Evolutionary conservation across 2,329 filamentous ascomycete genomes (phyloP).

Genomic region (Fusarium pseudocircinatum): DNA sequence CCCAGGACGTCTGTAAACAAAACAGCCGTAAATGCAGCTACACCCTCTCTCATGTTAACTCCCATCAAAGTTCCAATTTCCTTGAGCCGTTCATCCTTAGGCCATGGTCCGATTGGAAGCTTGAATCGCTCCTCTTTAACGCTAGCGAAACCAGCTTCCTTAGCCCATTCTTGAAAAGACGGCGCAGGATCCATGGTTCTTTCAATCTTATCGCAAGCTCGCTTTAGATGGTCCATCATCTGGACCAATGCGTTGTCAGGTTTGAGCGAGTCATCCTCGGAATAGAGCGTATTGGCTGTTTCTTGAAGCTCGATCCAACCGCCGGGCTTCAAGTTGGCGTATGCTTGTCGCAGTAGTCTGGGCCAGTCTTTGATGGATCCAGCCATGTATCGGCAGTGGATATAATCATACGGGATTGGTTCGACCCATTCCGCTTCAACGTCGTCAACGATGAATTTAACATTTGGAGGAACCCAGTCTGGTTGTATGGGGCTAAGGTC

Average conservation of each 20-base stretch:
- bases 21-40: conserved; percentile 52
- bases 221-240: conserved; percentile 38
- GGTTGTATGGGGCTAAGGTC: conserved; percentile 57
- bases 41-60: conserved; percentile 49
- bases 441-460: conserved; percentile 68
- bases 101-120: conserved; percentile 52
- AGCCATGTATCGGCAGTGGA: conserved; percentile 50
- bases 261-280: conserved; percentile 52
- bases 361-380: conserved; percentile 49
- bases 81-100: conserved; percentile 42
- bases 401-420: conserved; percentile 44
- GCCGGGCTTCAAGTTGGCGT: conserved; percentile 54
- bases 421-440: conserved; percentile 64
- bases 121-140: conserved; percentile 47
- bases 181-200: conserved; percentile 46
- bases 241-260: conserved; percentile 49
- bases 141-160: conserved; percentile 50
- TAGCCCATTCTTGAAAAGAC: conserved; percentile 42
- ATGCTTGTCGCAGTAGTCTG: conserved; percentile 36
- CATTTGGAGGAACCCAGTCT: conserved; percentile 63
- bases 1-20: conserved; percentile 51
- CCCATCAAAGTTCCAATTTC: conserved; percentile 50
- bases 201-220: conserved; percentile 43
- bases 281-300: conserved; percentile 49
- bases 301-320: conserved; percentile 60